phyloP scores from a whole-genome alignment of 148 eudicot species.

The Fagopyrum tataricum region DNA sequence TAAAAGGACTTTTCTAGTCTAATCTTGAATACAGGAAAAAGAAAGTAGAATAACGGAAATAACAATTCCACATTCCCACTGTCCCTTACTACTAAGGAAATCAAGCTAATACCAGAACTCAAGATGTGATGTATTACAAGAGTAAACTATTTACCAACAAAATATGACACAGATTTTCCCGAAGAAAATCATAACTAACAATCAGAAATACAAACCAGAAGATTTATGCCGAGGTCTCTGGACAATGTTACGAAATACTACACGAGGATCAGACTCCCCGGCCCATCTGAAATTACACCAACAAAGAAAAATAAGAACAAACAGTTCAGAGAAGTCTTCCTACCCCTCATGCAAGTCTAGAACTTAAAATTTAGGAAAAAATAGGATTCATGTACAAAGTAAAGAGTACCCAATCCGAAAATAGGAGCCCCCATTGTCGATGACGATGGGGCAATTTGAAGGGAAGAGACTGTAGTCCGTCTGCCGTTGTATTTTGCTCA shows the following conservation, averaged over 20 bases:
- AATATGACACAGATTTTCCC: not conserved
- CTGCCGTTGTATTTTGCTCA: conserved; percentile 60
- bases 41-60: not conserved
- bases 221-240: conserved; percentile 95
- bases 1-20: not conserved
- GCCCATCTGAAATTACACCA: conserved; percentile 63
- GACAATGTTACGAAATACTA: conserved; percentile 86
- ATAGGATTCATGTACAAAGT: conserved; percentile 20
- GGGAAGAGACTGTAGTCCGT: conserved; percentile 65
- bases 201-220: conserved; percentile 41
- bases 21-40: not conserved
- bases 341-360: not conserved
- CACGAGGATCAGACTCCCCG: conserved; percentile 84
- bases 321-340: not conserved
- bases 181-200: not conserved
- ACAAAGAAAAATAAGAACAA: conserved; percentile 6
- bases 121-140: not conserved
- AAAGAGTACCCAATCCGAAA: conserved; percentile 77
- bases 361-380: conserved; percentile 7
- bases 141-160: not conserved
- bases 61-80: not conserved
- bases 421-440: conserved; percentile 92
- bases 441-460: conserved; percentile 65
- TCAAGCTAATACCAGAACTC: not conserved
- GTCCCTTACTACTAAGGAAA: not conserved